phyloP scores from a whole-genome alignment of 768 basidiomycete species.

The Tubosaeta brunneosetosa region DNA sequence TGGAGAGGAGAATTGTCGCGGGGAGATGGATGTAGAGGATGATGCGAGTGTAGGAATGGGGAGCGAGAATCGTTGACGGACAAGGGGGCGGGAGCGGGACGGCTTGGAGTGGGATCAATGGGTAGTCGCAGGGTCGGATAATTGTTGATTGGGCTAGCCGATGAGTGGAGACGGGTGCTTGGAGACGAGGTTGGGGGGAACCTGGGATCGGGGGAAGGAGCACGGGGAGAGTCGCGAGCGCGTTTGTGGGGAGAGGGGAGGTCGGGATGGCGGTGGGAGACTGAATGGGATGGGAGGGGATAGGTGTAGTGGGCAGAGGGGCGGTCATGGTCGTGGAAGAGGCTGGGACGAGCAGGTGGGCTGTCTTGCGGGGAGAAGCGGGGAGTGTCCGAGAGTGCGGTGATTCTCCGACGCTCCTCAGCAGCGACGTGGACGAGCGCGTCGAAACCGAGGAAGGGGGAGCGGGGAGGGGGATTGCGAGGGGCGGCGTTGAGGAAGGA shows the following conservation, averaged over 20 bases:
- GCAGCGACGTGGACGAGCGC: slow-evolving; percentile 70
- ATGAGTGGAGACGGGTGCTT: slow-evolving; percentile 13
- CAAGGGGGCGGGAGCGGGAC: slow-evolving; percentile 3
- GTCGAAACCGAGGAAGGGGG: slow-evolving; percentile 43
- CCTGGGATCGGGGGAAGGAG: slow-evolving; percentile 9
- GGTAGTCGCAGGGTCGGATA: slow-evolving; percentile 23
- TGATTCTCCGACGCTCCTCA: slow-evolving; percentile 55
- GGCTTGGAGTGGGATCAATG: slow-evolving; percentile 7
- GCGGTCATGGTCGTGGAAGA: slow-evolving; percentile 21
- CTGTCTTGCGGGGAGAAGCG: not conserved
- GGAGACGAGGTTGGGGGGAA: slow-evolving; percentile 14
- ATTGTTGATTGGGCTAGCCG: slow-evolving; percentile 18
- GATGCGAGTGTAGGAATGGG: slow-evolving; percentile 14
- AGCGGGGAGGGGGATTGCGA: slow-evolving; percentile 10
- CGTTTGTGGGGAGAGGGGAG: slow-evolving; percentile 19
- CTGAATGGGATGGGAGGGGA: not conserved
- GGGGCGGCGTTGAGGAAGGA: slow-evolving; percentile 18
- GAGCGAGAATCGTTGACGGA: slow-evolving; percentile 7
- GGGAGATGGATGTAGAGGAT: slow-evolving; percentile 7
- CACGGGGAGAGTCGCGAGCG: slow-evolving; percentile 12
- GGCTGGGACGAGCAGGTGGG: slow-evolving; percentile 1
- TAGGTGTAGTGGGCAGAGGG: slow-evolving; percentile 7
- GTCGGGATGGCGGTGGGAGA: slow-evolving; percentile 1
- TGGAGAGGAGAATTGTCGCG: slow-evolving; percentile 17
- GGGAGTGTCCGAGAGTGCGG: slow-evolving; percentile 9